Evolutionary conservation across 1,284 basidiomycete genomes (phyloP), one percentile per base, ranked within the genome.

Genomic region (Trametes polyzona): DNA sequence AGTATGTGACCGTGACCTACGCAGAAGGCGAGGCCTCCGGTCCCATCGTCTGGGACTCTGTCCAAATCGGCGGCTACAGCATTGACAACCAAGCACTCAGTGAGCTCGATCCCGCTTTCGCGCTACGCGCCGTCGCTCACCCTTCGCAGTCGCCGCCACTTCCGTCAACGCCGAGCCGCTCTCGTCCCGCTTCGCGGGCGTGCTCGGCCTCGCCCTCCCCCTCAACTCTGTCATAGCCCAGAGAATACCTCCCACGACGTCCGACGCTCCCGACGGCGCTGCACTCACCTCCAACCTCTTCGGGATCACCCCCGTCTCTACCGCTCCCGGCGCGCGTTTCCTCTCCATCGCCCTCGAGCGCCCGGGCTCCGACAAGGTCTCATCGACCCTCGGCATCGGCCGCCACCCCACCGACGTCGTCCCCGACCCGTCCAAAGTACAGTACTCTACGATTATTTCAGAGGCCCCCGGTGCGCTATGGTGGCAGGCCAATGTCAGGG

Each of bases 151-250:
- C 47, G 84, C 86, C 3, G 87, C 81, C 2, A 68, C 71, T 30
- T 63, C 64, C 23, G 82, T 90, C 47, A 57, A 71, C 1, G 67
- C 74, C 27, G 88, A 91, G 69, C 80, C 82, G 0, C 77, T 90
- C 4, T 71, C 77, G 1, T 64, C 75, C 5, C 56, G 71, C 11
- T 91, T 86, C 67, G 77, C 73, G 57, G 88, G 89, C 29, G 78
- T 92, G 47, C 76, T 91, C 4, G 90, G 89, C n/a, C 82, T 92
- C 36, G 86, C 88, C 1, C 82, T 90, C 19, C 86, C 89, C 19
- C 71, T 75, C 33, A 83, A 89, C 69, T 87, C 84, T 17, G 64
- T 83, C 58, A 90, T 91, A 51, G 75, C 82, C 1, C 48, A 71
- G 3, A 8, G 50, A 2, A 76, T 91, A 29, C 75, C 80, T 0